Percentiles rank a stretch among this genome's conserved stretches.
These are phyloP conservation scores for Juncus inflexus DNA, from an alignment of 176 grass and related monocot species.

Conservation along the genomic window DNA sequence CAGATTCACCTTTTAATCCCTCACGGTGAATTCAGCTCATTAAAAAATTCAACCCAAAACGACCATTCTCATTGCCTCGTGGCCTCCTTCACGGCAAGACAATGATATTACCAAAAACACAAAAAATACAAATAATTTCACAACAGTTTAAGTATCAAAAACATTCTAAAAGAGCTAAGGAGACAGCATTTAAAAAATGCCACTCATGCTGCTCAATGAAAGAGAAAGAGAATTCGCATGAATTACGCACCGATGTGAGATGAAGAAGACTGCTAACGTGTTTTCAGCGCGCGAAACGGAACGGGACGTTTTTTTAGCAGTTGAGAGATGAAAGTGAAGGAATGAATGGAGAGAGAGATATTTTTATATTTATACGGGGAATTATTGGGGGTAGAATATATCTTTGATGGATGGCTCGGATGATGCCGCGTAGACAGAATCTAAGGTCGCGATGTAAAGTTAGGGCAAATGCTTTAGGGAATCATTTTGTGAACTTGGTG, in stretches of 20 bases:
- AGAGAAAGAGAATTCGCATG: background rate
- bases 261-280: background rate
- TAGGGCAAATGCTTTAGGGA: too few species aligned
- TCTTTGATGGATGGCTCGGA: background rate
- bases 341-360: background rate
- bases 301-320: too few species aligned
- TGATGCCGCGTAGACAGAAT: constrained; percentile 4
- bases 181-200: background rate
- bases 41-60: background rate
- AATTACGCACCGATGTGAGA: constrained; percentile 10
- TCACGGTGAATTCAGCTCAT: background rate
- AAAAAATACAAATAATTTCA: background rate
- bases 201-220: constrained; percentile 7
- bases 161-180: background rate
- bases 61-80: constrained; percentile 21
- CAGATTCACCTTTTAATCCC: background rate
- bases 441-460: background rate
- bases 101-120: background rate
- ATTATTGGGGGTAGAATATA: background rate
- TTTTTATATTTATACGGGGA: constrained; percentile 9
- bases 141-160: background rate
- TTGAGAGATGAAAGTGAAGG: too few species aligned
- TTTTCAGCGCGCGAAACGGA: background rate
- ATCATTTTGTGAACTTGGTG: too few species aligned
- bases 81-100: constrained; percentile 15